Evolutionary conservation across 148 eudicot genomes (phyloP), one percentile per base, ranked within the genome.

Genomic region (Camellia sinensis): DNA sequence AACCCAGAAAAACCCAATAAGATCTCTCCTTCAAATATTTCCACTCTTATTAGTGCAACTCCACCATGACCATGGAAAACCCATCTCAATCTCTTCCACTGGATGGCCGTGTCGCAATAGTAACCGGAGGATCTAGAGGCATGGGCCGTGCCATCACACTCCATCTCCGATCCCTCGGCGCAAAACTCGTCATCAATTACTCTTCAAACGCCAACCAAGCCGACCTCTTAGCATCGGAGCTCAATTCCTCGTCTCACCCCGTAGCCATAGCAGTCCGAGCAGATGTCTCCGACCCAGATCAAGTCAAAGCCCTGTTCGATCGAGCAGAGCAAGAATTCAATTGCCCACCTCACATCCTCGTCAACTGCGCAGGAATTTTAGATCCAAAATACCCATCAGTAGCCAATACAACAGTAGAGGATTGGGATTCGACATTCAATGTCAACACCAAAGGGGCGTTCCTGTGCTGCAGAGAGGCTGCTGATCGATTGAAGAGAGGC

Each of bases 131-230:
- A 12, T 59, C 62, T 59, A 11, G 62, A 3, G 62, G 62, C 3
- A 59, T 59, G 0, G 62, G 62, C 44, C 70, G 70, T 40, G 70
- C 70, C 70, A 66, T 66, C 13, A 10, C 70, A 10, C 12, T 66
- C 37, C 70, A 66, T 40, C 70, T 66, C 70, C 37, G 70, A 66
- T 66, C 70, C 37, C 70, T 66, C 13, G 70, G 70, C 13, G 70
- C 70, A 8, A 66, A 66, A 29, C 70, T 59, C 13, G 62, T 59
- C 13, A 59, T 59, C 62, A 59, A 59, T 17, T 59, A 59, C 13
- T 11, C 62, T 59, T 59, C 62, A 59, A 59, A 59, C 62, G 8
- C 62, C 62, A 59, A 59, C 62, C 62, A 59, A 59, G 70, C 70
- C 13, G 41, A 66, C 13, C 29, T 66, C n/a, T 40, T 66, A 4